Evolutionary conservation across 2,329 filamentous ascomycete species (phyloP).

Genomic region (Parastagonospora avenae): DNA sequence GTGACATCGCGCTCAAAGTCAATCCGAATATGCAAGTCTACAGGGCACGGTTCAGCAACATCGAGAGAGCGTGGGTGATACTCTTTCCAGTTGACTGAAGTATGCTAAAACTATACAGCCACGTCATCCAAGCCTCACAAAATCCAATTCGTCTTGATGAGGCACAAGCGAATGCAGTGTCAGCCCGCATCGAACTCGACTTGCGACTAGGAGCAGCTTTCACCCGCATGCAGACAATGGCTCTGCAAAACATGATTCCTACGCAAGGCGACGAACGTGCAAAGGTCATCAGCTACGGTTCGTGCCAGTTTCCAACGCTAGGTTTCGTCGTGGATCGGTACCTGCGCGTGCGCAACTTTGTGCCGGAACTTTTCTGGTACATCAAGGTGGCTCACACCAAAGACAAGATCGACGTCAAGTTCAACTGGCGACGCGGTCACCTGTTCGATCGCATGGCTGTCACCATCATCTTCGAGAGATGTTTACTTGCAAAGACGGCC

Average conservation of each 20-base stretch:
- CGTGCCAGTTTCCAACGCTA: constrained; percentile 94
- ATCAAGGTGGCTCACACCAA: constrained; percentile 83
- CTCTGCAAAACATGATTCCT: constrained; percentile 72
- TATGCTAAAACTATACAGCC: constrained; percentile 56
- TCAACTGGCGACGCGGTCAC: constrained; percentile 79
- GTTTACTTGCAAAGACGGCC: constrained; percentile 75
- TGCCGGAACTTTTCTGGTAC: constrained; percentile 89
- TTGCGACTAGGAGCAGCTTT: constrained; percentile 90
- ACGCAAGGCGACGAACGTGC: constrained; percentile 65
- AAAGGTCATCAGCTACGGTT: constrained; percentile 81
- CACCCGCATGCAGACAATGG: constrained; percentile 83
- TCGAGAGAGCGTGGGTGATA: constrained; percentile 76
- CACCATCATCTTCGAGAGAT: constrained; percentile 83
- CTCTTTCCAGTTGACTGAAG: too few relatives aligned
- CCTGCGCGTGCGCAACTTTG: constrained; percentile 90
- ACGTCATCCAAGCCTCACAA: constrained; percentile 82
- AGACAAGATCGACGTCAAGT: constrained; percentile 78
- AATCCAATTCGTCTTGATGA: constrained; percentile 81
- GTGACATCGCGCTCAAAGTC: constrained; percentile 74
- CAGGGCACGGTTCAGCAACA: constrained; percentile 92
- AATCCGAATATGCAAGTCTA: constrained; percentile 79
- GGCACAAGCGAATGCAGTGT: constrained; percentile 83
- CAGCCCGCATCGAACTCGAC: constrained; percentile 89
- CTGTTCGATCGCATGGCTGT: constrained; percentile 88
- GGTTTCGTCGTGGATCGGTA: constrained; percentile 98